These are phyloP conservation scores for Solanum bulbocastanum DNA, from an alignment of 257 asterid species.

Conservation along the genomic window DNA sequence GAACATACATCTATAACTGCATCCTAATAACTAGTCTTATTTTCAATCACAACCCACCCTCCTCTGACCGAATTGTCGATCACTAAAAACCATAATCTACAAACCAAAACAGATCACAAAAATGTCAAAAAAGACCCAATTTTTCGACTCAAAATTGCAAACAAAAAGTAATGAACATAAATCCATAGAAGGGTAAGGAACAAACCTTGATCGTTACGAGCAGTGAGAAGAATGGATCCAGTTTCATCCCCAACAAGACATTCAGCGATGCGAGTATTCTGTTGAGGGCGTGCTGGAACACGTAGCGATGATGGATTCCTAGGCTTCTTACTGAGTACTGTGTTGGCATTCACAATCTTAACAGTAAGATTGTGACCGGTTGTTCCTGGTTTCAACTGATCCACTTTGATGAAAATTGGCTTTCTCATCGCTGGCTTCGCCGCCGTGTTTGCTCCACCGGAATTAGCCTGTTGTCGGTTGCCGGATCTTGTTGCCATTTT, in stretches of 20 bases:
- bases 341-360: conserved; percentile 51
- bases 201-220: conserved; percentile 69
- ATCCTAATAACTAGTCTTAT: neutral
- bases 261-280: conserved; percentile 54
- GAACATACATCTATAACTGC: neutral
- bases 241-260: conserved; percentile 83
- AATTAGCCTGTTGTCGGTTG: conserved; percentile 20
- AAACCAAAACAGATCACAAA: neutral
- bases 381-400: conserved; percentile 60
- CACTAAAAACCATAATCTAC: neutral
- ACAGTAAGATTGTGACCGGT: conserved; percentile 54
- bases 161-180: neutral
- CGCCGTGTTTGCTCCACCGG: conserved; percentile 2
- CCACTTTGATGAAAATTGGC: conserved; percentile 67
- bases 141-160: neutral
- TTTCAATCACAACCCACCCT: neutral
- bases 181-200: neutral
- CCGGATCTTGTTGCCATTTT: conserved; percentile 47
- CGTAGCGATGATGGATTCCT: conserved; percentile 41
- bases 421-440: conserved; percentile 51
- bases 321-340: conserved; percentile 66
- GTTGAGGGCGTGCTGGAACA: conserved; percentile 36
- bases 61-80: neutral
- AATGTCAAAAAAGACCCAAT: neutral
- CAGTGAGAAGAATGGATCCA: conserved; percentile 70